A percentile compares a stretch with the other conserved stretches of the same genome.
phyloP scores from a whole-genome alignment of 495 filamentous ascomycete species.

The Aspergillus coremiiformis region DNA sequence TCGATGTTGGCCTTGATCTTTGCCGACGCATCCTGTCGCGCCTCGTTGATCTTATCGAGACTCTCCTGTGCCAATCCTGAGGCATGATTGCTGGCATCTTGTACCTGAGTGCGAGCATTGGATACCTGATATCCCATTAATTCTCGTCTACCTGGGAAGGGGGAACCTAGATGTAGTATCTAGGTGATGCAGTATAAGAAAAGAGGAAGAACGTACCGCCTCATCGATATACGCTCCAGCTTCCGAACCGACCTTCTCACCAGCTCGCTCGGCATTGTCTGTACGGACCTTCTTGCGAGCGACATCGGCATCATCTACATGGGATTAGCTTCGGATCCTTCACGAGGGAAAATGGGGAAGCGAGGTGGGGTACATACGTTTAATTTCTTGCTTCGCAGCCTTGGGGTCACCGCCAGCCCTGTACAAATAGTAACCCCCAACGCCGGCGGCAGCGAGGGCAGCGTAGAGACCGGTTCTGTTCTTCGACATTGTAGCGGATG shows the following conservation, averaged over 20 bases:
- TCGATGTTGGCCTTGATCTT: conserved; percentile 36
- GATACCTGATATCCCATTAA: conserved; percentile 43
- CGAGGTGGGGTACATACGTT: conserved; percentile 50
- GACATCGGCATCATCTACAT: conserved; percentile 49
- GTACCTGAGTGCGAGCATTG: conserved; percentile 52
- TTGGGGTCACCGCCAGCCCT: conserved; percentile 75
- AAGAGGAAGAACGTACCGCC: conserved; percentile 37
- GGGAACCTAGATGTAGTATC: neutral
- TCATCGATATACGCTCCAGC: conserved; percentile 49
- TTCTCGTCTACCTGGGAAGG: neutral
- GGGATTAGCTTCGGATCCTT: neutral
- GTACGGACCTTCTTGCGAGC: conserved; percentile 53
- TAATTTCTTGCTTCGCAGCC: conserved; percentile 70
- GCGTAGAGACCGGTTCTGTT: conserved; percentile 49
- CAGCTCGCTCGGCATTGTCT: conserved; percentile 44
- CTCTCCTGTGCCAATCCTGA: conserved; percentile 52
- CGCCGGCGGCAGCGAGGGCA: conserved; percentile 56
- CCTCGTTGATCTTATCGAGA: conserved; percentile 62
- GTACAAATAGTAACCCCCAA: conserved; percentile 87
- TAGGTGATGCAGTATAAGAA: neutral
- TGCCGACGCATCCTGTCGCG: conserved; percentile 34
- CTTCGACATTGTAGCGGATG: conserved; percentile 34
- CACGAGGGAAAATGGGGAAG: neutral
- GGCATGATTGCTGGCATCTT: conserved; percentile 48
- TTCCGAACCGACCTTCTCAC: conserved; percentile 43